Base-by-base conservation (phyloP, 805 yeast species). In the Jamesozyma jinghongensis region DNA sequence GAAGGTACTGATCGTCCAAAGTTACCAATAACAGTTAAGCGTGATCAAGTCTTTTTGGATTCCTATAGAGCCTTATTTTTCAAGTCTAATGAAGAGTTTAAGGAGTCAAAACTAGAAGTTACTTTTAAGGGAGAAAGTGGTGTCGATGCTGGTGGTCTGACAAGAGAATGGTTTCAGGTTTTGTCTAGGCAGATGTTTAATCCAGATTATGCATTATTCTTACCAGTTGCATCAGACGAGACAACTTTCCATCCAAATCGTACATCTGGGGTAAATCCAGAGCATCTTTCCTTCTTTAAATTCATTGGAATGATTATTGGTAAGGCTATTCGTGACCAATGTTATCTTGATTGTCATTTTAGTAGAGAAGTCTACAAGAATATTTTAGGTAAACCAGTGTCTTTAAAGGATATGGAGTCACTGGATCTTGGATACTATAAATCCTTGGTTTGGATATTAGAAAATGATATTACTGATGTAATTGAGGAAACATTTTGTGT, bases 81-180 rank as follows among this genome's bases (percentile, higher is more conserved):
- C 69, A 85, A 86, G 52, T 66, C 83, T 0, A 75, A 77, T 26
- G 84, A 78, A 8, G 90, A 82, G 41, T 76, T 87, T 54, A 75
- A 79, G 50, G 70, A 76, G 37, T 73, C 88, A 2, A 81, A 79
- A 49, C 65, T 92, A 50, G 88, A 82, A 38, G 77, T 92, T 32
- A 73, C 73, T n/a, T 92, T 92, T 66, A 79, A 79, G 47, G 95
- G 95, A 1, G 99, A 92, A 61, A 82, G 82, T 40, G 99, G 97
- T 50, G 85, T 92, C 37, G 99, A 92, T 69, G 98, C 95, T 3
- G 99, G 99, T 50, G 99, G 99, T 32, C 80, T 92, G 13, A 85
- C 97, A 0, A 71, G 99, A 54, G 99, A 92, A 60, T 92, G 98
- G 98, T 88, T 81, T 55, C 97, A 88, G 58, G 95, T 88, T 4